Percentiles rank a stretch among this genome's conserved stretches.
Conservation (phyloP, 345 rosid genomes). For the Camelina neglecta region DNA sequence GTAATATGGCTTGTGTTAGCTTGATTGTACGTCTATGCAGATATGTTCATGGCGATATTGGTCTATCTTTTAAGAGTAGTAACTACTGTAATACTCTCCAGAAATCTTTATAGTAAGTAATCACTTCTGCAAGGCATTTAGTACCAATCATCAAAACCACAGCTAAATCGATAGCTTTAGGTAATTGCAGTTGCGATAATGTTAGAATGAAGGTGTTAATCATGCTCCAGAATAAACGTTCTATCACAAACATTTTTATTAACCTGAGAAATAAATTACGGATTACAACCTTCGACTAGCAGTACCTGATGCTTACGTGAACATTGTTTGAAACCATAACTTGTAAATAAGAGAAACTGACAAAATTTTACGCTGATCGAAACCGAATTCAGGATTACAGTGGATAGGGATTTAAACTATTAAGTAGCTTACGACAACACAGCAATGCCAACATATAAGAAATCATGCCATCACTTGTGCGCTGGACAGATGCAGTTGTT, state of each 20-base stretch:
- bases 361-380: conserved; percentile 19
- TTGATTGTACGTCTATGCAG: conserved; percentile 31
- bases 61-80: conserved; percentile 11
- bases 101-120: neutral
- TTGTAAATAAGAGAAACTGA: conserved; percentile 2
- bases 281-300: neutral
- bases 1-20: conserved; percentile 22
- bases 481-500: conserved; percentile 66
- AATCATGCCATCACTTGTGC: conserved; percentile 51
- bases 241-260: neutral
- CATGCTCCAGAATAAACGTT: neutral
- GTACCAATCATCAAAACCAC: neutral
- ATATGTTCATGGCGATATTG: conserved; percentile 12
- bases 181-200: neutral
- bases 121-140: neutral
- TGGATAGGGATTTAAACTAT: conserved; percentile 5
- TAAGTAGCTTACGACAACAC: neutral
- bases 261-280: too few species aligned
- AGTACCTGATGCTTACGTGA: neutral
- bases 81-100: conserved; percentile 8
- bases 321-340: conserved; percentile 7
- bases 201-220: neutral
- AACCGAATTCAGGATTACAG: neutral
- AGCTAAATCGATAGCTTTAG: neutral
- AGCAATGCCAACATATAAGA: conserved; percentile 1